Percentiles rank a stretch among this genome's conserved stretches.
phyloP scores from a whole-genome alignment of 192 early-diverging fungal genomes.

The Entomortierella lignicola region DNA sequence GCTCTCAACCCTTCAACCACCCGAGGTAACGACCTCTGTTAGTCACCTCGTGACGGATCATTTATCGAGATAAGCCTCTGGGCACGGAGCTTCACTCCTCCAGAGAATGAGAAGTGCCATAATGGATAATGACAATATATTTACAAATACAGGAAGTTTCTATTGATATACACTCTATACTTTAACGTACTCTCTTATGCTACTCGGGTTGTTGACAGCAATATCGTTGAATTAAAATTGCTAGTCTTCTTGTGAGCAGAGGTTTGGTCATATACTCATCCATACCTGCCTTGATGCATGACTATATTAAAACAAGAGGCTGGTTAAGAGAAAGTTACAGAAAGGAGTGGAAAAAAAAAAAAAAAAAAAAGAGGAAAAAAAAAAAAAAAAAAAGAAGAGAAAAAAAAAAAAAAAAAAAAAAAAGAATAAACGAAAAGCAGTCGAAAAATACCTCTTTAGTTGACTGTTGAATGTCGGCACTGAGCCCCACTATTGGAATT shows the following conservation, averaged over 20 bases:
- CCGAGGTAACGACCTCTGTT: too few relatives aligned
- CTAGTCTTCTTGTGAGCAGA: conserved; percentile 43
- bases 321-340: too few relatives aligned
- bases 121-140: too few relatives aligned
- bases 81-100: too few relatives aligned
- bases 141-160: too few relatives aligned
- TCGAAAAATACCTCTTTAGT: conserved; percentile 40
- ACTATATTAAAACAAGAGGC: conserved; percentile 1
- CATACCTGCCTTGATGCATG: conserved; percentile 52
- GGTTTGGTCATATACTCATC: conserved; percentile 55
- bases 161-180: neutral
- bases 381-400: neutral
- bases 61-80: too few relatives aligned
- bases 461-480: conserved; percentile 45
- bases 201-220: conserved; percentile 5
- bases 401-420: neutral
- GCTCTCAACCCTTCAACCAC: too few relatives aligned
- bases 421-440: neutral
- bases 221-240: conserved; percentile 34
- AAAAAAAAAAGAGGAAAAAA: neutral
- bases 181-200: neutral
- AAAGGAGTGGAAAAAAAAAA: too few relatives aligned
- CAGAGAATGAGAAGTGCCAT: too few relatives aligned
- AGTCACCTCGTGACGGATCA: too few relatives aligned
- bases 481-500: conserved; percentile 48